Conservation (phyloP, 1,284 basidiomycete species). For the Wallemia mellicola region DNA sequence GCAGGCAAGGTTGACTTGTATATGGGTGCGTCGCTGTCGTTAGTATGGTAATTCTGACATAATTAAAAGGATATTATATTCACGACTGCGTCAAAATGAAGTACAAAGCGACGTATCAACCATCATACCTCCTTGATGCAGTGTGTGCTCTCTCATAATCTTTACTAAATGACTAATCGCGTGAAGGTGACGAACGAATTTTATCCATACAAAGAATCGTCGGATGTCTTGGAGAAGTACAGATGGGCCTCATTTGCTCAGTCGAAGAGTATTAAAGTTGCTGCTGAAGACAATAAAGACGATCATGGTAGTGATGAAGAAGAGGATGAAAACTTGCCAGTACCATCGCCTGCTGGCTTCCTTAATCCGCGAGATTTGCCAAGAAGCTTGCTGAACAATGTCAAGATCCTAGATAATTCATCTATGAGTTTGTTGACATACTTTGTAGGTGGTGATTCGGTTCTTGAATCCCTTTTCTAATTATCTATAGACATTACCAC, state of each 20-base stretch:
- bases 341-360: constrained; percentile 13
- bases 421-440: constrained; percentile 4
- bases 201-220: constrained; percentile 32
- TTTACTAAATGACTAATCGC: not conserved
- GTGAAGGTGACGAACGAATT: constrained; percentile 40
- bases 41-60: not conserved
- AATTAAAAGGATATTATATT: constrained; percentile 48
- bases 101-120: constrained; percentile 77
- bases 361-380: constrained; percentile 10
- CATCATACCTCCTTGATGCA: constrained; percentile 67
- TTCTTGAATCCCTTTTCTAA: no score
- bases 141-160: constrained; percentile 17
- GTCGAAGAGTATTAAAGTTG: constrained; percentile 18
- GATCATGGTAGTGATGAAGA: constrained; percentile 1
- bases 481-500: constrained; percentile 4
- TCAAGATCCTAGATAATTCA: constrained; percentile 7
- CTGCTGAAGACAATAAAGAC: not conserved
- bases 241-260: constrained; percentile 31
- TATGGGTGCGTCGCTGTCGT: constrained; percentile 30
- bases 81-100: constrained; percentile 79
- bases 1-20: constrained; percentile 33
- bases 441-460: no score
- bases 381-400: constrained; percentile 4
- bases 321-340: constrained; percentile 8
- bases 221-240: constrained; percentile 28